Evolutionary conservation across 352 stramenopile genomes (phyloP).

Genomic region (Discostella stelligera): DNA sequence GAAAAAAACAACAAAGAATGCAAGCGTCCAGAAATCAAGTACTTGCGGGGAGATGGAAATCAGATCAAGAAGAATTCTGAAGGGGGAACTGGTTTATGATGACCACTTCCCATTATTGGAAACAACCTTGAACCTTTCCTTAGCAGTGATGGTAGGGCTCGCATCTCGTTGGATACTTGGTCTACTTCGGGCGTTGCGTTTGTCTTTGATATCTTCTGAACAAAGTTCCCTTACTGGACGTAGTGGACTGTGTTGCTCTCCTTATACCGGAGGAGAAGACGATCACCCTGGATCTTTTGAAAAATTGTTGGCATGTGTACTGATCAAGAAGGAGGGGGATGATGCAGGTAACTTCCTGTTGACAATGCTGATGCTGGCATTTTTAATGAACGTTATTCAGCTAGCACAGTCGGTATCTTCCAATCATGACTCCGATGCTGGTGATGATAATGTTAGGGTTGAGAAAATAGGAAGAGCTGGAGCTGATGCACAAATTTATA

Average conservation of each 20-base stretch:
- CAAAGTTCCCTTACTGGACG: not conserved
- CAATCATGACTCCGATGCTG: not conserved
- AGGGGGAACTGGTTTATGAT: constrained; percentile 25
- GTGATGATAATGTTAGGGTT: not conserved
- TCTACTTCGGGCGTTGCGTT: constrained; percentile 26
- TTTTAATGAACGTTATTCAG: constrained; percentile 14
- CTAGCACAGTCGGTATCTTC: constrained; percentile 17
- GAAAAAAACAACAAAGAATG: constrained; percentile 15
- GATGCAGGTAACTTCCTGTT: constrained; percentile 31
- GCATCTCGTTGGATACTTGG: constrained; percentile 35
- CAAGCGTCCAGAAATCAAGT: not conserved
- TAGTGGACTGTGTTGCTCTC: constrained; percentile 35
- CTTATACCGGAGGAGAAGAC: constrained; percentile 23
- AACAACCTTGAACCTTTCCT: constrained; percentile 28
- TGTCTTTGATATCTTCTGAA: constrained; percentile 16
- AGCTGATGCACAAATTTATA: not conserved
- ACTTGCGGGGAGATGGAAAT: constrained; percentile 18
- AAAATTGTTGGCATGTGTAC: constrained; percentile 39
- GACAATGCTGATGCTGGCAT: constrained; percentile 10
- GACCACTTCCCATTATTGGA: constrained; percentile 22
- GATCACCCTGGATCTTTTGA: constrained; percentile 32
- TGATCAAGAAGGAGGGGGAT: constrained; percentile 42
- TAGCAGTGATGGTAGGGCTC: constrained; percentile 19
- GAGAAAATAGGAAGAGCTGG: constrained; percentile 4
- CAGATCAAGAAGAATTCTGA: constrained; percentile 25